Evolutionary conservation across 306 rosid species (phyloP).

Genomic region (Quercus wislizeni): DNA sequence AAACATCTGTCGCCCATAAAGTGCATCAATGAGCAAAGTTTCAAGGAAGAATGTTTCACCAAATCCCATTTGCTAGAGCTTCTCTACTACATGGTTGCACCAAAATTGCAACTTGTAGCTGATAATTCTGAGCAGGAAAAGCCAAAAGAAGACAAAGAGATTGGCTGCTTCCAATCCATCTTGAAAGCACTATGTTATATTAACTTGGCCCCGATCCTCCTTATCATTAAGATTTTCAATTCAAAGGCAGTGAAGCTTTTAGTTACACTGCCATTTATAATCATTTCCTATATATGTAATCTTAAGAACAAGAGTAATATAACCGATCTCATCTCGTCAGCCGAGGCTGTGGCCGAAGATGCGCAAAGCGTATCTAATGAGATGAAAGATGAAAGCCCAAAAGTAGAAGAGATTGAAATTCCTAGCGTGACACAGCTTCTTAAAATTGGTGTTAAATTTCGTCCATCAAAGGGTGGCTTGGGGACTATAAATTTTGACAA

Average conservation of each 20-base stretch:
- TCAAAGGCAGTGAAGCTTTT: neutral
- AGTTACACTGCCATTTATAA: neutral
- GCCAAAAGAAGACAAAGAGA: neutral
- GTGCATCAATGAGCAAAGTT: neutral
- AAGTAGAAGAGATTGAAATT: constrained; percentile 7
- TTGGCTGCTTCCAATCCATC: neutral
- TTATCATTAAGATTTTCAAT: neutral
- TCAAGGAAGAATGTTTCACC: neutral
- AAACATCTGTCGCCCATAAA: neutral
- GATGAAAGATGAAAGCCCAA: neutral
- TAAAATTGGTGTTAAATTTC: neutral
- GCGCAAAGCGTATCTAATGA: neutral
- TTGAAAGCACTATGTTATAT: neutral
- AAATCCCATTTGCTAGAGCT: constrained; percentile 19
- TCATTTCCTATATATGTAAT: neutral
- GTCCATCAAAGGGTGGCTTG: constrained; percentile 6
- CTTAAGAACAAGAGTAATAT: neutral
- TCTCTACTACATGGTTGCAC: neutral
- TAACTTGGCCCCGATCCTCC: neutral
- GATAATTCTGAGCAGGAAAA: neutral
- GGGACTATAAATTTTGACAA: neutral
- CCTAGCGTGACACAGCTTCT: constrained; percentile 2
- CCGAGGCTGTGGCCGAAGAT: neutral
- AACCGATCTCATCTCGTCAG: neutral
- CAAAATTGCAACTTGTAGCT: neutral